Percentiles rank a stretch among this genome's conserved stretches.
Conservation (phyloP, 2,329 filamentous ascomycete species). For the Claviceps sorghi region DNA sequence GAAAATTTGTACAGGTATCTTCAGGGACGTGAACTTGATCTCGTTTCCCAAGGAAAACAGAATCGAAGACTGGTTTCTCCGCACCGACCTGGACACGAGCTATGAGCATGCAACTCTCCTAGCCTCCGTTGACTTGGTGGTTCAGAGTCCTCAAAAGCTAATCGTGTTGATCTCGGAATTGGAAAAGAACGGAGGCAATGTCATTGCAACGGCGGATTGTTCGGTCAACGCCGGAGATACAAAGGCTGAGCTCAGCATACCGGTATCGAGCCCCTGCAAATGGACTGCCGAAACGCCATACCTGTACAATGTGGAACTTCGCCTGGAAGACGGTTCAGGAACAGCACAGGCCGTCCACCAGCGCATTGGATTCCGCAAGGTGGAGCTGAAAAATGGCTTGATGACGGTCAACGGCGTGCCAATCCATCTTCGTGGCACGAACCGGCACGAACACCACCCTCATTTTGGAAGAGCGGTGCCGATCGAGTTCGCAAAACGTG, state of each 20-base stretch:
- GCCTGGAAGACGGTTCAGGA: constrained; percentile 14
- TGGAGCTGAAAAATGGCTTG: constrained; percentile 46
- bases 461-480: constrained; percentile 48
- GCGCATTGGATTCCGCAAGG: constrained; percentile 46
- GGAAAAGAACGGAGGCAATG: constrained; percentile 18
- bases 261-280: constrained; percentile 39
- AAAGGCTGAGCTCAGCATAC: constrained; percentile 27
- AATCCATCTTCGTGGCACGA: constrained; percentile 48
- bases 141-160: constrained; percentile 20
- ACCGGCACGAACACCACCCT: constrained; percentile 58
- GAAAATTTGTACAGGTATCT: constrained; percentile 37
- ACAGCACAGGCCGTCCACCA: constrained; percentile 31
- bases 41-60: constrained; percentile 33
- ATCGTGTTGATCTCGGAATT: constrained; percentile 29
- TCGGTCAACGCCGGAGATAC: constrained; percentile 14
- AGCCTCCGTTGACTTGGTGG: constrained; percentile 30
- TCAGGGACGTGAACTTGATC: constrained; percentile 50
- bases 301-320: constrained; percentile 40
- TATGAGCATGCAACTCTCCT: constrained; percentile 37
- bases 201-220: constrained; percentile 12
- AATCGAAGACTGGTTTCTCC: constrained; percentile 45
- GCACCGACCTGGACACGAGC: constrained; percentile 34
- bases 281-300: constrained; percentile 54
- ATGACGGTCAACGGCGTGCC: constrained; percentile 48
- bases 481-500: constrained; percentile 43